phyloP scores from a whole-genome alignment of 805 yeast genomes.

The Candida ulmi region DNA sequence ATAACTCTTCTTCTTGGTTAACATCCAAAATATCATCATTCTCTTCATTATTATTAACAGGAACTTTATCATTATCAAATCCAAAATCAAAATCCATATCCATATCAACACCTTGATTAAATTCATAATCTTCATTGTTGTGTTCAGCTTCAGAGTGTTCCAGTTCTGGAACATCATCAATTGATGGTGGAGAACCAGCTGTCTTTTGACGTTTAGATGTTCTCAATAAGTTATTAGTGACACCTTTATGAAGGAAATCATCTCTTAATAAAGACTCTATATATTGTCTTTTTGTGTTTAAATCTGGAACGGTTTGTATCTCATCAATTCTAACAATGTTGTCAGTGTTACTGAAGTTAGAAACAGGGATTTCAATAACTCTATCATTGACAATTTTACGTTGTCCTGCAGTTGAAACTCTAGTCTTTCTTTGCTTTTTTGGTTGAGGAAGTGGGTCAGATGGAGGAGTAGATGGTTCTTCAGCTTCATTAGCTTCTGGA shows the following conservation, averaged over 20 bases:
- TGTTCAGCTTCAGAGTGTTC: slow-evolving; percentile 12
- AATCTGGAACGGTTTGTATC: slow-evolving; percentile 2
- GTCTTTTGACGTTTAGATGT: slow-evolving; percentile 18
- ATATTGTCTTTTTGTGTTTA: slow-evolving; percentile 14
- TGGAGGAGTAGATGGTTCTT: slow-evolving; percentile 3
- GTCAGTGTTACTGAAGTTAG: slow-evolving; percentile 13
- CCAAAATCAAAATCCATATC: slow-evolving; percentile 27
- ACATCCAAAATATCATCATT: slow-evolving; percentile 10
- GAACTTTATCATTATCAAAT: slow-evolving; percentile 23
- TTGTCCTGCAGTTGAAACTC: slow-evolving; percentile 12
- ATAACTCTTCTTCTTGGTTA: slow-evolving; percentile 18
- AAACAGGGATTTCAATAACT: slow-evolving; percentile 20
- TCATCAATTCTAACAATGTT: slow-evolving; percentile 3
- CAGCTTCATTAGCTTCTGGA: slow-evolving; percentile 15
- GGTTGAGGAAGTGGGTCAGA: slow-evolving; percentile 2
- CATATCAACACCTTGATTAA: slow-evolving; percentile 15
- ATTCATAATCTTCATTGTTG: slow-evolving; percentile 2
- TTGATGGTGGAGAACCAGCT: slow-evolving; percentile 8
- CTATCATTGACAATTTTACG: slow-evolving; percentile 19
- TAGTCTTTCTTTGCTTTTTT: slow-evolving; percentile 8
- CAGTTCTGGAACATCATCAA: slow-evolving; percentile 16
- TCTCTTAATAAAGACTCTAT: slow-evolving; percentile 13
- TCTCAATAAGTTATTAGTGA: slow-evolving; percentile 11
- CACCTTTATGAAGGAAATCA: slow-evolving; percentile 11
- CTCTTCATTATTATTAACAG: slow-evolving; percentile 4